A percentile compares a stretch with the other conserved stretches of the same genome.
These are phyloP conservation scores for Monascus ruber DNA, from an alignment of 2,329 filamentous ascomycete species.

Conservation along the genomic window DNA sequence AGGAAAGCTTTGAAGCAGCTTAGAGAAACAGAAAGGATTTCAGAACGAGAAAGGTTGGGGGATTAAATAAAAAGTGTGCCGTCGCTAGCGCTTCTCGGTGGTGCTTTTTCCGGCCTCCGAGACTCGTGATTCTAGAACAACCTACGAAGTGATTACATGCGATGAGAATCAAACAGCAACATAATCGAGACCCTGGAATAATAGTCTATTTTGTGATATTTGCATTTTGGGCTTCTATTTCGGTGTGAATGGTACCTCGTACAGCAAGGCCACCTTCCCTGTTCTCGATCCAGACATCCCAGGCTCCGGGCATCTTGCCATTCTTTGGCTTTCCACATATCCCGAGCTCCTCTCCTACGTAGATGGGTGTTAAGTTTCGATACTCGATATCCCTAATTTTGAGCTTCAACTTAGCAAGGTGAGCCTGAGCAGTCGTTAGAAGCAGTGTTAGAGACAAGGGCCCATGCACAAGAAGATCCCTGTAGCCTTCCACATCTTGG, in stretches of 20 bases:
- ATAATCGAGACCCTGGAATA: no score
- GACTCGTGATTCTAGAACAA: no score
- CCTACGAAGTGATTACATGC: no score
- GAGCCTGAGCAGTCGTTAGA: slow-evolving; percentile 53
- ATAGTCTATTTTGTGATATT: slow-evolving; percentile 1
- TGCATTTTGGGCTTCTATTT: background rate
- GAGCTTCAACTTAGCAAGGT: slow-evolving; percentile 31
- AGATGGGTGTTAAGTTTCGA: slow-evolving; percentile 70
- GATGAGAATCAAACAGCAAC: no score
- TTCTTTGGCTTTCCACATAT: slow-evolving; percentile 52
- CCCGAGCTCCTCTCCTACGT: slow-evolving; percentile 57
- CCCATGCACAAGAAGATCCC: slow-evolving; percentile 70
- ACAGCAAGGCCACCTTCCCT: slow-evolving; percentile 52
- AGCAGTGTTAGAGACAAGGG: slow-evolving; percentile 70
- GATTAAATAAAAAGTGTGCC: slow-evolving; percentile 11
- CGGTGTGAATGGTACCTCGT: slow-evolving; percentile 39
- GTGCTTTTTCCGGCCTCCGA: slow-evolving; percentile 10
- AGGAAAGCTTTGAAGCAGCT: no score
- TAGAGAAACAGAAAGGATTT: slow-evolving; percentile 6
- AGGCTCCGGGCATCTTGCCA: slow-evolving; percentile 33
- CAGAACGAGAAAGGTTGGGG: slow-evolving; percentile 1
- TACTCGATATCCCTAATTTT: slow-evolving; percentile 56
- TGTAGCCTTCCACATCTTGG: slow-evolving; percentile 60
- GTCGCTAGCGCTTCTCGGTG: slow-evolving; percentile 3
- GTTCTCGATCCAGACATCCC: slow-evolving; percentile 57